Evolutionary conservation across 192 early-diverging fungal genomes (phyloP), one percentile per base, ranked within the genome.

Genomic region (Umbelopsis sp.): DNA sequence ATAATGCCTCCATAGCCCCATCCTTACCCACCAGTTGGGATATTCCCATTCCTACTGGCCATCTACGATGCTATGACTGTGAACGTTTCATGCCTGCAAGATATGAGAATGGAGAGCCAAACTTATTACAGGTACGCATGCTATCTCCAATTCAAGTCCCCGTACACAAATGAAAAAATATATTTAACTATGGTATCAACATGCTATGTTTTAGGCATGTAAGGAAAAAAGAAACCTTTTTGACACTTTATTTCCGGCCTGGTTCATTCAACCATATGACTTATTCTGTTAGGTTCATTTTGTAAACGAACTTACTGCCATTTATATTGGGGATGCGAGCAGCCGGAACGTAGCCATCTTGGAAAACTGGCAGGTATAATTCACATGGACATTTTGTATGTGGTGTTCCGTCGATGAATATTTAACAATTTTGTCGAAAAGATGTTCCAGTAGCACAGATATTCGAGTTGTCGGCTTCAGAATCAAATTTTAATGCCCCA

Each of bases 271-370:
- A 41, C 38, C 38, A 11, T 41, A 41, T 20, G 26, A 20, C 29
- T 34, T 62, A 34, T 34, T 34, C 10, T 62, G 8, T 62, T 62
- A 62, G 56, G 56, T 26, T 62, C 56, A 34, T 62, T 62, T 26
- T 62, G 56, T 20, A 62, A 62, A 31, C 56, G 56, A 6, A 62
- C 56, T 2, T 62, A 62, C 31, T 62, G 56, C n/a, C 56, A 62
- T 34, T 32, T 62, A 17, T 62, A 62, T 62, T 62, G 56, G 56
- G 56, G 56, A 6, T 62, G 56, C 34, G 56, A 62, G 31, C 56
- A 62, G 26, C 56, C 56, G 26, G 56, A 62, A 14, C 26, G 56
- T 17, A 62, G 56, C 31, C 56, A 62, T 26, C 56, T 62, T 3
- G 56, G 56, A 3, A 62, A 62, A 17, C 14, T 62, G 56, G 6